Percentiles rank a stretch among this genome's conserved stretches.
Evolutionary conservation across 75 land plant species (phyloP).

Genomic region (Cunninghamia lanceolata): DNA sequence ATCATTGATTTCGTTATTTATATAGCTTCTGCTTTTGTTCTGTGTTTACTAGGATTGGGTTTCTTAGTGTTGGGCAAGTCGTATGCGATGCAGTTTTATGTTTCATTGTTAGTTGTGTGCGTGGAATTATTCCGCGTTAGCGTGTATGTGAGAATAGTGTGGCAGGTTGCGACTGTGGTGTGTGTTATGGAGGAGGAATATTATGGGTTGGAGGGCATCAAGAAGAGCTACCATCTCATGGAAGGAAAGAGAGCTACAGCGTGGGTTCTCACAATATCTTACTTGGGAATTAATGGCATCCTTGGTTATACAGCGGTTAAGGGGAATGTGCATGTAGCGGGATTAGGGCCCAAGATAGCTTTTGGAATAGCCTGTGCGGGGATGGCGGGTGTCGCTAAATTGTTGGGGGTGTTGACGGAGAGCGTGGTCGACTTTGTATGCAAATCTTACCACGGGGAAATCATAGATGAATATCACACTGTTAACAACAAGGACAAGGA

Average conservation of each 20-base stretch:
- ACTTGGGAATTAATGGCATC: too few relatives aligned
- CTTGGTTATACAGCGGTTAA: not conserved
- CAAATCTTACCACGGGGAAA: too few relatives aligned
- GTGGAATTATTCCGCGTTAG: not conserved
- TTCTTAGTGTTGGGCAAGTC: too few relatives aligned
- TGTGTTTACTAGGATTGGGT: not conserved
- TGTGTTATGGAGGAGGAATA: too few relatives aligned
- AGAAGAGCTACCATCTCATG: not conserved
- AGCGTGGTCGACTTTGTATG: too few relatives aligned
- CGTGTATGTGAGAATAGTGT: not conserved
- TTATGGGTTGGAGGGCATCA: too few relatives aligned
- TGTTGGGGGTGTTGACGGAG: too few relatives aligned
- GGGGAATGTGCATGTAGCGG: not conserved
- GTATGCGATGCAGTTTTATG: not conserved
- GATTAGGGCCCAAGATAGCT: too few relatives aligned
- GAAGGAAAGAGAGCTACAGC: not conserved
- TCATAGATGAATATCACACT: too few relatives aligned
- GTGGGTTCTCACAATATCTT: not conserved
- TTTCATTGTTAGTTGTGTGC: not conserved
- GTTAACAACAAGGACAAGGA: too few relatives aligned
- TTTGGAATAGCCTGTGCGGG: not conserved
- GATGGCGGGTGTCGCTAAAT: too few relatives aligned
- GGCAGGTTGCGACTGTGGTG: not conserved
- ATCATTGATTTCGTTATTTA: not conserved
- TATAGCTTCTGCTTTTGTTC: not conserved